A percentile compares a stretch with the other conserved stretches of the same genome.
Evolutionary conservation across 129 eudicot genomes (phyloP).

Genomic region (Chrysanthemum seticuspe): DNA sequence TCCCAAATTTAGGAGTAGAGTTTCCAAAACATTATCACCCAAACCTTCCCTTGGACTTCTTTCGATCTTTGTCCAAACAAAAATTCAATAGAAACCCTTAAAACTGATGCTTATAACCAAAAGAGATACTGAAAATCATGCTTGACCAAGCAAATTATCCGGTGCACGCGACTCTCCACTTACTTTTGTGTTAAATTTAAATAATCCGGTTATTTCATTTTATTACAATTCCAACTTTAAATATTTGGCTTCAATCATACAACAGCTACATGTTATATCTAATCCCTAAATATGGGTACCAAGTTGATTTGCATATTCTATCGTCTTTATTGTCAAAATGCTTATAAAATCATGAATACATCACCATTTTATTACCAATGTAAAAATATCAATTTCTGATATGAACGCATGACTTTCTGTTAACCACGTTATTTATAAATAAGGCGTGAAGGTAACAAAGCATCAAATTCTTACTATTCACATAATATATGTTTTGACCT

Average conservation of each 20-base stretch:
- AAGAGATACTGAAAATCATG: conserved; percentile 9
- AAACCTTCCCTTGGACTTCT: background rate
- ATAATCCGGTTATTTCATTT: background rate
- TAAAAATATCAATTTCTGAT: conserved; percentile 11
- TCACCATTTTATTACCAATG: background rate
- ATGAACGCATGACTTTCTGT: background rate
- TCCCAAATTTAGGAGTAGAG: background rate
- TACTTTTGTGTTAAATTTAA: conserved; percentile 2
- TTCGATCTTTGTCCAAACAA: background rate
- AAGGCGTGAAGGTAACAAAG: conserved; percentile 8
- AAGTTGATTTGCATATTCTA: background rate
- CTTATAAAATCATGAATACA: background rate
- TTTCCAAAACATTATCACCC: background rate
- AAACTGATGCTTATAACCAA: conserved; percentile 16
- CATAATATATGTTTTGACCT: background rate
- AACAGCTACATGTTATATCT: background rate
- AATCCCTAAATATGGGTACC: background rate
- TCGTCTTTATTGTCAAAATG: background rate
- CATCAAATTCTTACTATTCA: background rate
- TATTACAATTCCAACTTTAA: conserved; percentile 8
- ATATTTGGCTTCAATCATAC: conserved; percentile 9
- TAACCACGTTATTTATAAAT: background rate
- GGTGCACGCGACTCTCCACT: conserved; percentile 1
- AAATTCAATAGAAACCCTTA: background rate
- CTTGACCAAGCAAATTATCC: conserved; percentile 6